Base-by-base conservation (phyloP, 2,329 filamentous ascomycete genomes). In the Venturia carpophila region DNA sequence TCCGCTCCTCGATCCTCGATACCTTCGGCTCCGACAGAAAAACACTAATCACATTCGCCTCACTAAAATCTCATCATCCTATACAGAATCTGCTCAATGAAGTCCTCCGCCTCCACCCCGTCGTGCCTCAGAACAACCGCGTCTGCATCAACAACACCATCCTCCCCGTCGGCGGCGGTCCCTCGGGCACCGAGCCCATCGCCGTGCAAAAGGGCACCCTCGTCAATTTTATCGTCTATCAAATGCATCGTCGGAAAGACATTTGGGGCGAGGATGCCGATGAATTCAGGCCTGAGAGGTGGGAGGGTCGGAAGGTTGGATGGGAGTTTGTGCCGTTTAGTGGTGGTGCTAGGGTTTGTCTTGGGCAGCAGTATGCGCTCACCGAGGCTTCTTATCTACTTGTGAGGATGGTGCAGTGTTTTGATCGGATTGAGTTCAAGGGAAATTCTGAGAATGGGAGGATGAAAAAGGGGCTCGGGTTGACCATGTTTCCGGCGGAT, bases 261-360 rank as follows among this genome's bases (percentile, higher is more conserved):
- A 63, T 76, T 1, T 77, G 72, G 71, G 75, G 75, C 2, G 61
- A 67, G 1, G 75, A 77, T 61, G 75, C 74, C 0, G 70, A 74
- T 1, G 71, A 71, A 10, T 77, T 75, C 62, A 70, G 66, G 27
- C 75, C 75, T 0, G 74, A 75, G 34, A 69, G 76, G 71, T 68
- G 75, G 75, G 66, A 67, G 42, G 67, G 62, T 34, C 13, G 61
- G 39, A 68, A 65, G 56, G 27, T 41, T 41, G 67, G 61, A 15
- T 67, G 67, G 69, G 55, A 55, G 1, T 69, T 64, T 63, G 42
- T 69, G 34, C 68, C 68, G 39, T 69, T 69, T 55, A 56, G 37
- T 56, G 68, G 68, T 49, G 70, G 70, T 7, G 64, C 68, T 45
- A 67, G 70, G 34, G 67, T 70, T 34, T 70, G 70, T 64, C 60